Evolutionary conservation across 495 filamentous ascomycete genomes (phyloP).

Genomic region (Penicillium verhagenii): DNA sequence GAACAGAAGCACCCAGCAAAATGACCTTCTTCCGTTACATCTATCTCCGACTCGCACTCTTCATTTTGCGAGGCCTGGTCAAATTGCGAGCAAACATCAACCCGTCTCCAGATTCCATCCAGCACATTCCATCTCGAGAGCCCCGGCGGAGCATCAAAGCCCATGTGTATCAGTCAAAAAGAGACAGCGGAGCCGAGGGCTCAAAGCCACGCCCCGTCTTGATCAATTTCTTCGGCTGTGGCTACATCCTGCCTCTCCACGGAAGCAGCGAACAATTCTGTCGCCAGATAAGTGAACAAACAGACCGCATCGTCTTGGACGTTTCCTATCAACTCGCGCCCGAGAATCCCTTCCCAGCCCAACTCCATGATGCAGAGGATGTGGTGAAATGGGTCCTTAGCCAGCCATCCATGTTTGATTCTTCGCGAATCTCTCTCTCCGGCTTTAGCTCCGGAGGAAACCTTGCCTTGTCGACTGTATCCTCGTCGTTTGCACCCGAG

Average conservation of each 20-base stretch:
- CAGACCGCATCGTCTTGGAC: constrained; percentile 36
- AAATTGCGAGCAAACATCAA: background rate
- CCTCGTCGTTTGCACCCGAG: background rate
- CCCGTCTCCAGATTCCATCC: background rate
- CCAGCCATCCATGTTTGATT: background rate
- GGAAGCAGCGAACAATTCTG: constrained; percentile 36
- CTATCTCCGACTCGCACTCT: background rate
- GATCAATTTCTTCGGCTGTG: constrained; percentile 39
- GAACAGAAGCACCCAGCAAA: background rate
- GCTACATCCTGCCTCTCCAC: constrained; percentile 34
- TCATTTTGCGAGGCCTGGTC: background rate
- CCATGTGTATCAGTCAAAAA: background rate
- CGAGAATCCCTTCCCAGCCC: constrained; percentile 68
- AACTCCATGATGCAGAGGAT: constrained; percentile 61
- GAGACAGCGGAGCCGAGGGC: background rate
- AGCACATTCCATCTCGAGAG: background rate
- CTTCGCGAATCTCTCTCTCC: background rate
- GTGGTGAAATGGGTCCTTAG: background rate
- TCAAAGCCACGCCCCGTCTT: constrained; percentile 27
- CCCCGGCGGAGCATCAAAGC: background rate
- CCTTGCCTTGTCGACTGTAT: background rate
- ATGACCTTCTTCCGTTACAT: background rate
- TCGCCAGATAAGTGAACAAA: constrained; percentile 25
- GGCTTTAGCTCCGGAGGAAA: constrained; percentile 2
- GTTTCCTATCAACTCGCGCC: constrained; percentile 75